phyloP scores from a whole-genome alignment of 352 stramenopile species.

The Phytopythium sindhum region DNA sequence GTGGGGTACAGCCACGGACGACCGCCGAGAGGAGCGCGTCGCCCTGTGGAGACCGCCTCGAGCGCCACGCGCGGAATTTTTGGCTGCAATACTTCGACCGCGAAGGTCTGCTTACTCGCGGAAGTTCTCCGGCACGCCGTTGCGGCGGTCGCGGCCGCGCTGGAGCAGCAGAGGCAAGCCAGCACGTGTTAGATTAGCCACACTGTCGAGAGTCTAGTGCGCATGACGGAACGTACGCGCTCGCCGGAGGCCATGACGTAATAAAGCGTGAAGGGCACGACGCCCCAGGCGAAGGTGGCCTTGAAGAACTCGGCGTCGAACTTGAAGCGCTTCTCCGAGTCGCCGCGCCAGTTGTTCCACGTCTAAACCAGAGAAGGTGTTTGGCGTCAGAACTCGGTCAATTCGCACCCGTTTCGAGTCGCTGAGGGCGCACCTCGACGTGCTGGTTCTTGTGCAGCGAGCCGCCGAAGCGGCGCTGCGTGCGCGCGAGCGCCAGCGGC shows the following conservation, averaged over 20 bases:
- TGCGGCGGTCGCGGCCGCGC: constrained; percentile 39
- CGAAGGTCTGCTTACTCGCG: constrained; percentile 30
- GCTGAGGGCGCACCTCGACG: constrained; percentile 47
- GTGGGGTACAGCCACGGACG: background rate
- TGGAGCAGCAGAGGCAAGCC: constrained; percentile 8
- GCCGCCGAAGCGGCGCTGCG: constrained; percentile 66
- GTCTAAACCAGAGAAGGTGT: constrained; percentile 42
- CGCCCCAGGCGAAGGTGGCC: constrained; percentile 41
- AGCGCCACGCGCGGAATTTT: background rate
- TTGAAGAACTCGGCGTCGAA: constrained; percentile 70
- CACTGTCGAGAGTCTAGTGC: too few relatives aligned
- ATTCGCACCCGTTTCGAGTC: background rate
- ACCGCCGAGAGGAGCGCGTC: background rate
- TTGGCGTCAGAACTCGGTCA: background rate
- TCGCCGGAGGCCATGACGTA: constrained; percentile 55
- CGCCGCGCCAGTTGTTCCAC: constrained; percentile 85
- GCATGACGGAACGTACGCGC: constrained; percentile 41
- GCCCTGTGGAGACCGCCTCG: background rate
- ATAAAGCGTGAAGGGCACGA: constrained; percentile 61
- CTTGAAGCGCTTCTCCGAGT: constrained; percentile 82
- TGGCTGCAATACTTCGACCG: background rate
- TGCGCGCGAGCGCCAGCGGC: constrained; percentile 45
- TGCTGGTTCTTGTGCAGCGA: constrained; percentile 84
- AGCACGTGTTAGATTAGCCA: too few relatives aligned
- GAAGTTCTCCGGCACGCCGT: constrained; percentile 54